Base-by-base conservation (phyloP, 2,329 filamentous ascomycete species). In the Claviceps quebecensis region DNA sequence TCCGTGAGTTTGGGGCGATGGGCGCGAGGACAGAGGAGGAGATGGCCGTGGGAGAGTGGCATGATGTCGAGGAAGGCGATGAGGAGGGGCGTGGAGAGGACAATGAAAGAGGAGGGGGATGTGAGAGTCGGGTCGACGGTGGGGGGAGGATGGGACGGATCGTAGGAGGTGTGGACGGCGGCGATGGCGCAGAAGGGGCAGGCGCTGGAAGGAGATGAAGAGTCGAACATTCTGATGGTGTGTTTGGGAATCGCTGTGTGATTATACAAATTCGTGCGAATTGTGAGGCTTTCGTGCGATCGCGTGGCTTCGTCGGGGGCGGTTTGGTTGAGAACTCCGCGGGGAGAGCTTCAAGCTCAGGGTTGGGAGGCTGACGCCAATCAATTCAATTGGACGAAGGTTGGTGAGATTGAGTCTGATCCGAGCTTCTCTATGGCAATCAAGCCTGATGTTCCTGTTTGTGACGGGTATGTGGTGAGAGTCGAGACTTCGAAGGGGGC, bases 21-120 rank as follows among this genome's bases (percentile, higher is more conserved):
- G 38, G 71, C 63, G 41, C 93, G 78, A 8, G 89, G 86, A 51
- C 84, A 87, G 37, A 97, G 76, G 0, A 97, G 77, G 6, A 96
- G 68, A 72, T 97, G 91, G 1, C 90, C 90, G 0, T 74, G 74
- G 0, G 86, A 85, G 49, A 97, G 79, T 1, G 93, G 93, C 72
- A 94, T 78, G 61, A 96, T 95, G 69, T 97, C 91, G 59, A 97
- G 76, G 68, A 97, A 97, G 43, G 89, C 89, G 56, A 97, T 70
- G 29, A 93, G 80, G 55, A 81, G 67, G 1, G 81, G 81, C 1
- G 87, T 93, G 2, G 86, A 87, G 53, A 96, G 77, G 36, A 96
- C 77, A 34, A 96, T 62, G 61, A 79, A 82, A 17, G 78, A 70
- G 11, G 73, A 57, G 1, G 75, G 73, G 1, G 63, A 59, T 8